Percentiles rank a stretch among this genome's conserved stretches.
Evolutionary conservation across 208 protist genomes (phyloP).

Genomic region (Novymonas esmeraldas): DNA sequence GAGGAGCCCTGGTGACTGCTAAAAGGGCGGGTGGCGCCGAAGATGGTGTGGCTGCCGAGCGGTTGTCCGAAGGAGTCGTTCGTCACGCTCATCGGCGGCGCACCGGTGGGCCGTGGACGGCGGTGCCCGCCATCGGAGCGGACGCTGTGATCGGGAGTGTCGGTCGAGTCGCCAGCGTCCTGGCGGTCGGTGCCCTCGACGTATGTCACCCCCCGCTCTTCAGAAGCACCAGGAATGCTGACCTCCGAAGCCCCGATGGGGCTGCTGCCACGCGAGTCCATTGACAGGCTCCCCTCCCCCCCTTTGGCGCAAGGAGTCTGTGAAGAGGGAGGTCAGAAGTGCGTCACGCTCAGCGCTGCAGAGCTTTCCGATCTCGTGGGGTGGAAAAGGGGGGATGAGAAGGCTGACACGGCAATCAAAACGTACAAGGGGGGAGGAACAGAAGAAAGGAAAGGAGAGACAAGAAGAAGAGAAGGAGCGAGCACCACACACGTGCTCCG

Average conservation of each 20-base stretch:
- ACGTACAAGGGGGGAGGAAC: background rate
- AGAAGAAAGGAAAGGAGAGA: background rate
- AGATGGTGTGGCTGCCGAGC: slow-evolving; percentile 27
- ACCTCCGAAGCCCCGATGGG: background rate
- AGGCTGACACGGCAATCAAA: background rate
- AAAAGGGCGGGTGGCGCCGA: slow-evolving; percentile 47
- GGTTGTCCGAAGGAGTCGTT: slow-evolving; percentile 55
- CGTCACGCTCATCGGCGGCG: slow-evolving; percentile 6
- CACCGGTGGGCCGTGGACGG: background rate
- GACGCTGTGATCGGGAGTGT: background rate
- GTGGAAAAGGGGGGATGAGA: too few relatives aligned
- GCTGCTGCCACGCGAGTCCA: slow-evolving; percentile 2
- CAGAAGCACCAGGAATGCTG: background rate
- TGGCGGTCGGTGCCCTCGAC: background rate
- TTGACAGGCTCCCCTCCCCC: background rate
- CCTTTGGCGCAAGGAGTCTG: background rate
- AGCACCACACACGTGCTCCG: too few relatives aligned
- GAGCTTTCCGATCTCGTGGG: too few relatives aligned
- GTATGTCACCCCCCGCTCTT: too few relatives aligned
- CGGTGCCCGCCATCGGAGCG: background rate
- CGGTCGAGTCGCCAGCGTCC: background rate
- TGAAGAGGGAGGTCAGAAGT: background rate
- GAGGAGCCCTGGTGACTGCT: slow-evolving; percentile 12
- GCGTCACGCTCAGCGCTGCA: too few relatives aligned
- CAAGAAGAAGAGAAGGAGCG: background rate